phyloP scores from a whole-genome alignment of 495 filamentous ascomycete genomes.

The Aspergillus incahuasiensis region DNA sequence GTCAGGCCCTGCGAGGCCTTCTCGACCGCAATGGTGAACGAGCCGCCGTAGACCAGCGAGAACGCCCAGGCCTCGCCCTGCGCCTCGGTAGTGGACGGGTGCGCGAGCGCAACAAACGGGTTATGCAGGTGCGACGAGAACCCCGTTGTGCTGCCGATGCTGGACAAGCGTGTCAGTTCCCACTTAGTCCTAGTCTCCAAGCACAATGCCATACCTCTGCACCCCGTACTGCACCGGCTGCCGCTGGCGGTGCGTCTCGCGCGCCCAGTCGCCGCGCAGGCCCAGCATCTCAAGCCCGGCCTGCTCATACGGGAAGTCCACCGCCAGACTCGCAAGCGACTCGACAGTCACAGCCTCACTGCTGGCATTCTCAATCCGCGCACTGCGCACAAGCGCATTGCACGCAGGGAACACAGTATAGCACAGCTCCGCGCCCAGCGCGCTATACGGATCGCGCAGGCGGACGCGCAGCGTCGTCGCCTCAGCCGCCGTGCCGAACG shows the following conservation, averaged over 20 bases:
- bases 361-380: conserved; percentile 47
- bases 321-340: conserved; percentile 47
- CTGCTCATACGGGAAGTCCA: conserved; percentile 45
- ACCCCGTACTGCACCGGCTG: conserved; percentile 33
- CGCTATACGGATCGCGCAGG: conserved; percentile 46
- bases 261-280: conserved; percentile 50
- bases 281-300: conserved; percentile 49
- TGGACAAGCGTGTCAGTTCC: conserved; percentile 5
- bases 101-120: conserved; percentile 48
- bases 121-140: conserved; percentile 54
- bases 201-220: conserved; percentile 18
- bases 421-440: conserved; percentile 44
- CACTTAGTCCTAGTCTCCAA: no score
- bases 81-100: conserved; percentile 48
- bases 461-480: conserved; percentile 48
- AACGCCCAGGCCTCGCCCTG: conserved; percentile 51
- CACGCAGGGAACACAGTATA: conserved; percentile 53
- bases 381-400: conserved; percentile 50
- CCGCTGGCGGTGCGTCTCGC: conserved; percentile 40
- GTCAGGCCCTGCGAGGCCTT: conserved; percentile 52
- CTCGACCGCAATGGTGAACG: conserved; percentile 48
- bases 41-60: conserved; percentile 51
- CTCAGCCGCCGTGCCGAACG: conserved; percentile 43
- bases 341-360: conserved; percentile 41
- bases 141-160: conserved; percentile 47